Evolutionary conservation across 2,329 filamentous ascomycete species (phyloP).

Genomic region (Calonectria pauciramosa): DNA sequence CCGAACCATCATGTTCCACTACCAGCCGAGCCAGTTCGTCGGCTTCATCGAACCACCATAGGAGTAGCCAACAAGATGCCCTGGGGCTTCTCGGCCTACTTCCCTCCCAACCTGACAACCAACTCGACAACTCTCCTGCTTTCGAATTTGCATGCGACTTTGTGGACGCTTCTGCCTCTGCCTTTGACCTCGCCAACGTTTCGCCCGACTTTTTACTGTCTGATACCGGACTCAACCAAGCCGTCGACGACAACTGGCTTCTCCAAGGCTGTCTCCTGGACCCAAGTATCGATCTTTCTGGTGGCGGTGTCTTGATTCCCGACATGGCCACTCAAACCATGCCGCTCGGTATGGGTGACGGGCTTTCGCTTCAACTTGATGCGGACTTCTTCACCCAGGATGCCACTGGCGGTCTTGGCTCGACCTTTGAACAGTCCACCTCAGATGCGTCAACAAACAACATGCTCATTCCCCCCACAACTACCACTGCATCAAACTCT

Average conservation of each 20-base stretch:
- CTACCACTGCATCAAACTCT: constrained; percentile 18
- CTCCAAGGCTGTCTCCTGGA: constrained; percentile 19
- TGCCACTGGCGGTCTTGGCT: constrained; percentile 20
- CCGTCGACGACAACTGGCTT: constrained; percentile 14
- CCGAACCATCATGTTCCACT: constrained; percentile 33
- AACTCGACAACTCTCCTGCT: constrained; percentile 11
- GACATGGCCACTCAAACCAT: constrained; percentile 27
- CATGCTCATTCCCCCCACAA: constrained; percentile 18
- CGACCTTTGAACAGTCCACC: constrained; percentile 31
- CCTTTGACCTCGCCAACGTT: background rate
- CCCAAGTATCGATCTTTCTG: constrained; percentile 15
- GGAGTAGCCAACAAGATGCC: constrained; percentile 20
- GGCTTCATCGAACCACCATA: constrained; percentile 29
- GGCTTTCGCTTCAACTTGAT: background rate
- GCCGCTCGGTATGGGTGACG: constrained; percentile 29
- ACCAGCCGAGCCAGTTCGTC: constrained; percentile 37
- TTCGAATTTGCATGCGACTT: constrained; percentile 30
- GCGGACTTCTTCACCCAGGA: constrained; percentile 37
- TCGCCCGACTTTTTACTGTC: constrained; percentile 23
- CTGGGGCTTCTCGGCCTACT: constrained; percentile 36
- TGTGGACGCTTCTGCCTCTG: background rate
- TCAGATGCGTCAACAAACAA: constrained; percentile 13
- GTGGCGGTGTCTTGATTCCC: constrained; percentile 30
- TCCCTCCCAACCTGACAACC: constrained; percentile 17
- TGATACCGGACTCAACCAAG: constrained; percentile 23